Evolutionary conservation across 2,329 filamentous ascomycete species (phyloP).

Genomic region (Fusarium albidum): DNA sequence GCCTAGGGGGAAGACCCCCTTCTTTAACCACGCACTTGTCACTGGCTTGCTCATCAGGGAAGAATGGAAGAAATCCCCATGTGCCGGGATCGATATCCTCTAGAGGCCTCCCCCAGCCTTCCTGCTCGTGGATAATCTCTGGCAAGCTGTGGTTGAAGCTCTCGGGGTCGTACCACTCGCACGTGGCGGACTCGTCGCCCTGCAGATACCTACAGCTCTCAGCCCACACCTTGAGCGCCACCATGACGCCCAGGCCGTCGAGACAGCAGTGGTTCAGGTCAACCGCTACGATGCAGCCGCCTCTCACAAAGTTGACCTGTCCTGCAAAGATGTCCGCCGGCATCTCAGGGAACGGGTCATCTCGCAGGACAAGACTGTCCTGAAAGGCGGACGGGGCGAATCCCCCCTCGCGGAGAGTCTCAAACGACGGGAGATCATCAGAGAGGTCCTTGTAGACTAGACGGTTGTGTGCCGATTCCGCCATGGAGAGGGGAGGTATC

Average conservation of each 20-base stretch:
- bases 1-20: slow-evolving; percentile 31
- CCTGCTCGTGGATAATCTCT: slow-evolving; percentile 40
- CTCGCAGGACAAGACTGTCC: slow-evolving; percentile 37
- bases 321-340: slow-evolving; percentile 42
- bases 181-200: slow-evolving; percentile 36
- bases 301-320: slow-evolving; percentile 44
- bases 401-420: slow-evolving; percentile 31
- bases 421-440: slow-evolving; percentile 36
- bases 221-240: slow-evolving; percentile 42
- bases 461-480: slow-evolving; percentile 12
- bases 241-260: slow-evolving; percentile 42
- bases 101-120: slow-evolving; percentile 30
- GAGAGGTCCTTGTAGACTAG: slow-evolving; percentile 42
- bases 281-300: slow-evolving; percentile 42
- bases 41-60: neutral
- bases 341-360: slow-evolving; percentile 35
- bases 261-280: slow-evolving; percentile 39
- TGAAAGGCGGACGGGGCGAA: slow-evolving; percentile 41
- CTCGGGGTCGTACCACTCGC: slow-evolving; percentile 40
- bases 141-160: slow-evolving; percentile 43
- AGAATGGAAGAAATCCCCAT: slow-evolving; percentile 41
- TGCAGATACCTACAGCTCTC: slow-evolving; percentile 42
- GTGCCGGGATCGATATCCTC: slow-evolving; percentile 38
- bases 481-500: slow-evolving; percentile 23
- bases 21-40: neutral